Evolutionary conservation across 2,329 filamentous ascomycete genomes (phyloP), one percentile per base, ranked within the genome.

Genomic region (Camillea tinctor): DNA sequence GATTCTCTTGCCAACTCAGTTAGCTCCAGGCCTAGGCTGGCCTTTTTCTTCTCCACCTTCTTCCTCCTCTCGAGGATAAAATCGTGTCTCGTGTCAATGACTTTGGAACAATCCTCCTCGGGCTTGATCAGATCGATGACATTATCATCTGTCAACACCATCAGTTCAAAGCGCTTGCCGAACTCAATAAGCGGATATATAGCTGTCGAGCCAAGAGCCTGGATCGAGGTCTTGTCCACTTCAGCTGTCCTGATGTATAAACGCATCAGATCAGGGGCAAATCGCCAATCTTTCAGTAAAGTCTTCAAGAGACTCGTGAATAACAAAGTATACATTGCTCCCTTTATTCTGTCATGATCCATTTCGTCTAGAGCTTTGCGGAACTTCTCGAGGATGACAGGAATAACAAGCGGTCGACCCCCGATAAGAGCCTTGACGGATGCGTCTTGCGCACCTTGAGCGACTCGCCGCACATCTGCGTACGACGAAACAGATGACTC

Each of bases 181-280:
- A 97, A 97, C 55, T 98, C 94, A 71, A 97, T 88, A 49, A 99
- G 83, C 17, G 92, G 88, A 72, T 93, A 97, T 1, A 96, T 83
- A 0, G 91, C 92, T 40, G 88, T 89, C 0, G 88, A 86, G 15
- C 92, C 92, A 17, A 99, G 84, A 68, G 90, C 93, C 74, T 99
- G 95, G 49, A 99, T 94, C 0, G 94, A 97, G 4, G 92, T 88
- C 73, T 97, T 97, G 76, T 99, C 95, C 17, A 96, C 93, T 40
- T 88, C 88, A 19, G 91, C 93, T 2, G 95, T 92, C 69, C 91
- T 87, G 64, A 99, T 95, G 76, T 96, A 99, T 8, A 95, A 82
- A 56, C 89, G 88, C 79, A 99, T 91, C 54, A 97, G 80, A n/a
- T 89, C 85, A 1, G 96, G 95, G 0, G 95, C 92, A 74, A 93